A percentile compares a stretch with the other conserved stretches of the same genome.
Evolutionary conservation across 2,329 filamentous ascomycete genomes (phyloP).

Genomic region (Calonectria pteridis): DNA sequence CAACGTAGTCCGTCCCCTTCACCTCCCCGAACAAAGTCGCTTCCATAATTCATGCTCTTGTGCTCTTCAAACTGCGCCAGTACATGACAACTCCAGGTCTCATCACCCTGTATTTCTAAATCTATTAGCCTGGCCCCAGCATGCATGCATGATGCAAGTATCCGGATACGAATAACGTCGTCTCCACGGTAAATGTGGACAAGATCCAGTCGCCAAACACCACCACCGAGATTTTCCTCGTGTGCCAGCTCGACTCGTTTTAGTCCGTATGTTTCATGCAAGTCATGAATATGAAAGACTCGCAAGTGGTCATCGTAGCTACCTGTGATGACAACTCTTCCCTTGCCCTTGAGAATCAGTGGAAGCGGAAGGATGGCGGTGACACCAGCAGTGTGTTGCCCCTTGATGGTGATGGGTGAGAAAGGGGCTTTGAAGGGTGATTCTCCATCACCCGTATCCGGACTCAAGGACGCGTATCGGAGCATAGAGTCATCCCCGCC

Average conservation of each 20-base stretch:
- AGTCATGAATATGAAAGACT: constrained; percentile 67
- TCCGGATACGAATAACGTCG: constrained; percentile 51
- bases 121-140: constrained; percentile 79
- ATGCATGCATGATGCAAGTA: constrained; percentile 96
- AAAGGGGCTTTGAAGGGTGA: constrained; percentile 38
- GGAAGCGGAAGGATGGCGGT: constrained; percentile 84
- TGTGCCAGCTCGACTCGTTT: constrained; percentile 66
- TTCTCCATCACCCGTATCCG: constrained; percentile 25
- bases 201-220: constrained; percentile 88
- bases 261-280: constrained; percentile 54
- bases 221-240: constrained; percentile 77
- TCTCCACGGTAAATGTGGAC: constrained; percentile 53
- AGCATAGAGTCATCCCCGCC: constrained; percentile 83
- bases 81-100: constrained; percentile 72
- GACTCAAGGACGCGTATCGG: constrained; percentile 57
- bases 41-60: constrained; percentile 95
- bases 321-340: constrained; percentile 80
- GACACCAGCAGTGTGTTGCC: constrained; percentile 82
- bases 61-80: constrained; percentile 84
- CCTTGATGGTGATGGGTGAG: constrained; percentile 53
- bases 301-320: constrained; percentile 91
- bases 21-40: constrained; percentile 70
- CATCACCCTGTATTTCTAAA: constrained; percentile 52
- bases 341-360: constrained; percentile 53
- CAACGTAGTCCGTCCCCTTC: constrained; percentile 55